Base-by-base conservation (phyloP, 1,139 yeast species). In the Yamadazyma trypodendri region DNA sequence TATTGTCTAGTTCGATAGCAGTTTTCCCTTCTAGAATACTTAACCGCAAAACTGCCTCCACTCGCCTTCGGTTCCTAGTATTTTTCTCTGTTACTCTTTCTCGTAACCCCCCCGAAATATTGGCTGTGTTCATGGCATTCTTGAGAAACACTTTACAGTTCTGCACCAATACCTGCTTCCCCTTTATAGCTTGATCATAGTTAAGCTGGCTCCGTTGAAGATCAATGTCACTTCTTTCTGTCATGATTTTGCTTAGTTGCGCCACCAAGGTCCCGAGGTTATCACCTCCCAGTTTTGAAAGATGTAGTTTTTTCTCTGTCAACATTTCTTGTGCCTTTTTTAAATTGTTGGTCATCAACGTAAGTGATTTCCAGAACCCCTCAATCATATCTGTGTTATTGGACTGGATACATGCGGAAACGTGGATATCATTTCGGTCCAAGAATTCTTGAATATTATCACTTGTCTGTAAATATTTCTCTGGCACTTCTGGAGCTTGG, bases 221-320 rank as follows among this genome's bases (percentile, higher is more conserved):
- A 37, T 75, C 81, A 5, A 75, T 62, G 50, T 77, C 82, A 1
- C 79, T 69, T 38, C 81, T 56, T 28, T 74, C 78, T 18, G 76
- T 69, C 28, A 67, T 52, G 0, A 76, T 56, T 4, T 69, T 63
- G 44, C 77, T 60, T 2, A 75, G 45, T 41, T 70, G 73, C 7
- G 69, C 59, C 9, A 72, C 60, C 17, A 69, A 44, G 0, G 59
- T 46, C 1, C 76, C 76, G 24, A 66, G 43, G 14, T 63, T 62
- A 29, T 57, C 51, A 22, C 45, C 56, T 10, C 46, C 52, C 2
- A 55, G 54, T 14, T 47, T 46, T 13, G 49, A 49, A 11, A 41
- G 37, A 32, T 42, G 50, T 36, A 46, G 55, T 42, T 55, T 56
- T 14, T 52, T 39, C 1, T 32, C 43, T 20, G 44, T 60, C 7